phyloP scores from a whole-genome alignment of 305 asterid species.

The Fraxinus platypoda region DNA sequence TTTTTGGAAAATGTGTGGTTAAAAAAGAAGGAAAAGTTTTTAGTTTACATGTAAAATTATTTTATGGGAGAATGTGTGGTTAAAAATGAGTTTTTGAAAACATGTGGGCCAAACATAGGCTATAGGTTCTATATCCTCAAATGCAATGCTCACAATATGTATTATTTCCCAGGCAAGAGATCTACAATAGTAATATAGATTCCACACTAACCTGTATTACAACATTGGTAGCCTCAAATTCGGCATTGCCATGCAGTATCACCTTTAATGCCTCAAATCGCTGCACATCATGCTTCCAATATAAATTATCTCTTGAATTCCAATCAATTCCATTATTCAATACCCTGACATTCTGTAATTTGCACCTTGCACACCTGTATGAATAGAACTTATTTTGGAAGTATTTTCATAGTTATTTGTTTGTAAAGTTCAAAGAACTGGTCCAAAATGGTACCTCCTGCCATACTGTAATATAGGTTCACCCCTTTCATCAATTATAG shows the following conservation, averaged over 20 bases:
- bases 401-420: conserved; percentile 13
- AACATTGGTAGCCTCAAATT: conserved; percentile 84
- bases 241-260: conserved; percentile 92
- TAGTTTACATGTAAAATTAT: no score
- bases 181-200: neutral
- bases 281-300: conserved; percentile 94
- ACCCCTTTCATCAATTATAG: conserved; percentile 40
- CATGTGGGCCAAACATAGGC: no score
- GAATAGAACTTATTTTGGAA: conserved; percentile 17
- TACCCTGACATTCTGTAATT: conserved; percentile 71
- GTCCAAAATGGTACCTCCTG: conserved; percentile 52
- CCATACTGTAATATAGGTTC: conserved; percentile 81
- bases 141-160: neutral
- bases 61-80: no score
- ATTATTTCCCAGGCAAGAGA: neutral
- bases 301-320: conserved; percentile 66
- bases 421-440: conserved; percentile 14
- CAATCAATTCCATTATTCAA: conserved; percentile 84
- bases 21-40: no score
- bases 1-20: no score
- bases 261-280: conserved; percentile 79
- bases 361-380: conserved; percentile 88
- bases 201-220: conserved; percentile 63
- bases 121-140: neutral
- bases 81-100: no score